Evolutionary conservation across 2,329 filamentous ascomycete species (phyloP).

Genomic region (Claviceps maximensis): DNA sequence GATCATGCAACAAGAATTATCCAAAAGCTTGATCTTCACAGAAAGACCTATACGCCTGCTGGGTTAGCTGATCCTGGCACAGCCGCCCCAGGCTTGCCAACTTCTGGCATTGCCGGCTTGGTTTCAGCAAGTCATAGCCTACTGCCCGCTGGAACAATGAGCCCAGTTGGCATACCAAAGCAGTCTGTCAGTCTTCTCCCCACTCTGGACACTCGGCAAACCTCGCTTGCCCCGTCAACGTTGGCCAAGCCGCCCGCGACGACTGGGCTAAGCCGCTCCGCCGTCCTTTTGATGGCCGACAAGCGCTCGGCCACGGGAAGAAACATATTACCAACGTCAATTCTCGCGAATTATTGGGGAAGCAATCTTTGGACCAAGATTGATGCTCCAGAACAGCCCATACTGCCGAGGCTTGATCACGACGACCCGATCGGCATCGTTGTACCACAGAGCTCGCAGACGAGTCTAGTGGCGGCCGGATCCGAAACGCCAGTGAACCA

Average conservation of each 20-base stretch:
- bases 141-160: slow-evolving; percentile 37
- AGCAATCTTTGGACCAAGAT: slow-evolving; percentile 57
- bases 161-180: slow-evolving; percentile 17
- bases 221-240: slow-evolving; percentile 67
- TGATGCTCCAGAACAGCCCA: slow-evolving; percentile 16
- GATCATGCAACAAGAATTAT: slow-evolving; percentile 84
- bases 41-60: slow-evolving; percentile 53
- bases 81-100: slow-evolving; percentile 15
- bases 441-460: slow-evolving; percentile 18
- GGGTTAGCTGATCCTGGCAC: slow-evolving; percentile 23
- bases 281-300: slow-evolving; percentile 70
- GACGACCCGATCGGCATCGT: slow-evolving; percentile 30
- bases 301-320: slow-evolving; percentile 52
- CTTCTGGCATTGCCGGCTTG: slow-evolving; percentile 64
- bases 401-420: slow-evolving; percentile 21
- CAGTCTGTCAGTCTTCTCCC: slow-evolving; percentile 19
- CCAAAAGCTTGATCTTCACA: slow-evolving; percentile 80
- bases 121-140: slow-evolving; percentile 76
- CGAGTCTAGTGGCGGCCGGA: slow-evolving; percentile 13
- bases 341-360: slow-evolving; percentile 91
- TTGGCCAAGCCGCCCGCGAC: slow-evolving; percentile 70
- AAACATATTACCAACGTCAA: slow-evolving; percentile 66
- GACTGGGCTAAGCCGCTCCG: slow-evolving; percentile 76
- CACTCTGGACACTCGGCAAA: slow-evolving; percentile 34
- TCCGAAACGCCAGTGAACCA: slow-evolving; percentile 25